These are phyloP conservation scores for Fagopyrum tataricum DNA, from an alignment of 148 eudicot species.

Conservation along the genomic window DNA sequence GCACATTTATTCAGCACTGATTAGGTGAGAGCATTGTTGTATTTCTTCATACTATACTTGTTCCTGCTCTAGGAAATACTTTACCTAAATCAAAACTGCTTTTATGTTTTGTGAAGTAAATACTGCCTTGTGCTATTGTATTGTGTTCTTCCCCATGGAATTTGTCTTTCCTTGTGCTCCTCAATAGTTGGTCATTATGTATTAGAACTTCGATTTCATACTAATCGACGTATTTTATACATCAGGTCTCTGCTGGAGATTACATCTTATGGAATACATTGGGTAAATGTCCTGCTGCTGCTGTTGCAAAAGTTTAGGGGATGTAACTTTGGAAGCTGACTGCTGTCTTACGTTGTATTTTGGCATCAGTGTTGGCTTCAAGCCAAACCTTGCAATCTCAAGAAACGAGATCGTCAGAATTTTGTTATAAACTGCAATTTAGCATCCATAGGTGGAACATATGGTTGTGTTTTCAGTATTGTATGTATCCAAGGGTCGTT, in stretches of 20 bases:
- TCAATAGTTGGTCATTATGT: background rate
- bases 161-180: background rate
- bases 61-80: no score
- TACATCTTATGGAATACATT: slow-evolving; percentile 98
- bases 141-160: background rate
- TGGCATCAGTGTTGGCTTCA: background rate
- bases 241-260: slow-evolving; percentile 67
- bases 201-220: background rate
- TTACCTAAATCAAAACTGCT: no score
- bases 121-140: no score
- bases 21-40: no score
- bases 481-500: no score
- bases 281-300: slow-evolving; percentile 91
- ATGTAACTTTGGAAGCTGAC: background rate
- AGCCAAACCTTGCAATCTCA: background rate
- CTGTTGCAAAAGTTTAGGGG: slow-evolving; percentile 21
- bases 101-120: no score
- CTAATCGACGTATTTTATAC: background rate
- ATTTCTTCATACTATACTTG: no score
- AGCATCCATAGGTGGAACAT: no score
- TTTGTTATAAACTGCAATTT: background rate
- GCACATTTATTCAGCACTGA: no score
- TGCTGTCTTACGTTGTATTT: background rate
- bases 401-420: background rate
- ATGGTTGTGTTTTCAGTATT: no score